Base-by-base conservation (phyloP, 1,139 yeast genomes). In the Ogataea hybrid region DNA sequence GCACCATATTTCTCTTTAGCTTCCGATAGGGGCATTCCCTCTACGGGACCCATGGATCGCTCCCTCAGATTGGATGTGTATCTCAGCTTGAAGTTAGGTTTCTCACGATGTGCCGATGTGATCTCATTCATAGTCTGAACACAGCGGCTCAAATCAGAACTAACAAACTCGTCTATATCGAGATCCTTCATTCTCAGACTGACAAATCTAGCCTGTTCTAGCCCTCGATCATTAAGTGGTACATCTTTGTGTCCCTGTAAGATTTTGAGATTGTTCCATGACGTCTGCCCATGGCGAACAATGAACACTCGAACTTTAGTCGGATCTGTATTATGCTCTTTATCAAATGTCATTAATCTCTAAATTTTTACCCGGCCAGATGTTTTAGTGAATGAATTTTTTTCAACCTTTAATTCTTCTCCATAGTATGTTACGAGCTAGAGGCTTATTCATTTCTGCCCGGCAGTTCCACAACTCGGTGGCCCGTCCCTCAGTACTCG, bases 261-360 rank as follows among this genome's bases (percentile, higher is more conserved):
- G 37, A 83, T 81, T 59, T 79, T 80, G 46, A 72, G 59, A 17
- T 72, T 69, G 58, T 86, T 86, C 59, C 81, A 80, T 47, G 79
- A 80, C 0, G 95, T 86, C 59, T 84, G 92, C 3, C 95, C 95
- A 56, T 86, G 95, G 54, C 95, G 73, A 5, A 86, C 75, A 3
- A 84, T 60, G 51, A 82, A 79, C 2, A 86, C 59, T 18, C 88
- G 68, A 3, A 83, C 63, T 3, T 62, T 57, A 2, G 61, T 51
- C 0, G 61, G 55, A 53, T 77, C 71, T 3, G 49, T 50, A 52
- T 75, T 75, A 8, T 42, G 40, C 28, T 51, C 40, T 17, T 48
- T 42, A 35, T 44, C 52, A 11, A 49, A 47, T 9, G 57, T 31
- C 25, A 38, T 32, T 14, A 11, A 14, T 38, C 17, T n/a, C 14